Percentiles rank a stretch among this genome's conserved stretches.
Conservation (phyloP, 2,329 filamentous ascomycete species). For the Fusarium virguliforme region DNA sequence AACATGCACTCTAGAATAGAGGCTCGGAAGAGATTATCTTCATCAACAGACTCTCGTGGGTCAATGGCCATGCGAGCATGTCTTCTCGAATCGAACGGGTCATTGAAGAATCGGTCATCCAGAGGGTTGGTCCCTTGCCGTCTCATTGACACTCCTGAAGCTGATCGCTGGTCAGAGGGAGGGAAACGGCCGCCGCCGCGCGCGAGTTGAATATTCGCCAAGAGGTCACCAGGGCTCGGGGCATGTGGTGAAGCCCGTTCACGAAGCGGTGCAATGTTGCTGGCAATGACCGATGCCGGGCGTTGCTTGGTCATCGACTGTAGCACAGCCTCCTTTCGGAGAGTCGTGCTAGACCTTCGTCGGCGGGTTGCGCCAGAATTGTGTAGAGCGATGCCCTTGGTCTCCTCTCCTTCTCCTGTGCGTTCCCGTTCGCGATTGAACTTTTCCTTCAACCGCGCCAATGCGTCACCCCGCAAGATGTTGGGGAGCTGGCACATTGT, state of each 20-base stretch:
- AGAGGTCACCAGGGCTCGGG: constrained; percentile 82
- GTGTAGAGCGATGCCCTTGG: constrained; percentile 94
- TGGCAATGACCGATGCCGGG: constrained; percentile 61
- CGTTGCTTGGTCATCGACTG: constrained; percentile 74
- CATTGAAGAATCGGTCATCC: constrained; percentile 68
- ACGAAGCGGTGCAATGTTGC: constrained; percentile 59
- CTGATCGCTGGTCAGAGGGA: constrained; percentile 37
- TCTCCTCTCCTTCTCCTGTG: constrained; percentile 82
- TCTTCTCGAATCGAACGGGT: constrained; percentile 71
- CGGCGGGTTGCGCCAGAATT: constrained; percentile 79
- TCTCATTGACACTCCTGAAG: constrained; percentile 46
- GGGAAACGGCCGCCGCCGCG: constrained; percentile 69
- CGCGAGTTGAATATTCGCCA: constrained; percentile 83
- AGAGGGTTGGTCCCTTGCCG: constrained; percentile 63
- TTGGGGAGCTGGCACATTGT: constrained; percentile 94
- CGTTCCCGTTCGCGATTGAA: constrained; percentile 89
- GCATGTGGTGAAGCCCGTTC: constrained; percentile 64
- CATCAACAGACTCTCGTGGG: constrained; percentile 86
- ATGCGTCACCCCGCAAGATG: constrained; percentile 85
- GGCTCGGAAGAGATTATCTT: constrained; percentile 89
- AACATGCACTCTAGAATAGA: constrained; percentile 97
- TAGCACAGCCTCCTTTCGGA: constrained; percentile 85
- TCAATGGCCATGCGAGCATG: constrained; percentile 70
- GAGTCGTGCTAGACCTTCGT: constrained; percentile 79
- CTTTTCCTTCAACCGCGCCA: constrained; percentile 92